Conservation (phyloP, 2,329 filamentous ascomycete genomes). For the Colletotrichum caudatum region DNA sequence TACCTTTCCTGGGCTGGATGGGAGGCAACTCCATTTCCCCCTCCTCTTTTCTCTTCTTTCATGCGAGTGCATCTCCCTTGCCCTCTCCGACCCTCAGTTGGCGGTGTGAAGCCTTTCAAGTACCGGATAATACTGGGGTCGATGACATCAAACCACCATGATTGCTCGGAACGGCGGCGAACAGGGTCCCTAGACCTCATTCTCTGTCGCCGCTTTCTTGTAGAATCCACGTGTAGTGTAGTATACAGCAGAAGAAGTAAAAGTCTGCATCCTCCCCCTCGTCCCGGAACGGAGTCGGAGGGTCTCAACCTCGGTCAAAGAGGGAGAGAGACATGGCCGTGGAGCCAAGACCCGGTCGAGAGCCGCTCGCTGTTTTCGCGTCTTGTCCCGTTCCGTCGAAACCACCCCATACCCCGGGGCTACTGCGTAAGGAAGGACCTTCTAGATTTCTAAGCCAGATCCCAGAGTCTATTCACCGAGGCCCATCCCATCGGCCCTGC, state of each 20-base stretch:
- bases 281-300: constrained; percentile 3
- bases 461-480: constrained; percentile 19
- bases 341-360: not conserved
- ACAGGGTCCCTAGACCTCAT: constrained; percentile 5
- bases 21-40: not conserved
- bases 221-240: not conserved
- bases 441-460: constrained; percentile 37
- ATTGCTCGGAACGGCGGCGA: constrained; percentile 26
- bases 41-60: not conserved
- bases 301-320: constrained; percentile 26
- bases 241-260: not conserved
- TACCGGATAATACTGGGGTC: constrained; percentile 36
- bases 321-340: not conserved
- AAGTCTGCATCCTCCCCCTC: constrained; percentile 11
- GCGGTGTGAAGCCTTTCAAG: constrained; percentile 33
- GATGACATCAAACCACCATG: constrained; percentile 36
- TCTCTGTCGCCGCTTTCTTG: not conserved
- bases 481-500: constrained; percentile 7
- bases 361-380: constrained; percentile 1
- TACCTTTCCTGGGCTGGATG: not conserved
- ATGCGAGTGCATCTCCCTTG: not conserved
- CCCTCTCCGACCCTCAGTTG: constrained; percentile 12
- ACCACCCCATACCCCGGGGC: constrained; percentile 8
- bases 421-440: not conserved
- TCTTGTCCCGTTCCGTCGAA: not conserved